Evolutionary conservation across 1,284 basidiomycete species (phyloP), one percentile per base, ranked within the genome.

Genomic region (Irpex sp.): DNA sequence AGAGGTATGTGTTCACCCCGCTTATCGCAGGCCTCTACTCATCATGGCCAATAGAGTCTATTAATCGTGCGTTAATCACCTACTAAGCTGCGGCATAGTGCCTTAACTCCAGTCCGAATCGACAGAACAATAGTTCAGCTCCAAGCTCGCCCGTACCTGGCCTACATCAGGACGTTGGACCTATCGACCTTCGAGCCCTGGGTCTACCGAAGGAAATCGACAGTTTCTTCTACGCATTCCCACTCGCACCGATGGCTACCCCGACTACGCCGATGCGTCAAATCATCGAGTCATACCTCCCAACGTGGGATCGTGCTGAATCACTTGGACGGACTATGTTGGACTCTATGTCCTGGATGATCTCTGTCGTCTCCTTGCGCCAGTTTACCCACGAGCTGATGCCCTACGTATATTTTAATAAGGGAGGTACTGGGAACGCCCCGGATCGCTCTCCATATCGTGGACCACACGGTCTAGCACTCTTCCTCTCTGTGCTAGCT

Each of bases 291-390:
- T 63, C 69, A 9, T 67, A 59, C 62, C 65, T 72, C 19, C 70
- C 67, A 7, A 57, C 62, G 9, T 59, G 60, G 48, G 57, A 59
- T 36, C 63, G 67, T 19, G 65, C 67, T 2, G 64, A 64, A 19
- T 34, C 26, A 19, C 65, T 68, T n/a, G 61, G 58, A 40, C 55
- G 83, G 58, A 81, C 76, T 0, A 83, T 84, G 67, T 71, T 83
- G 51, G 77, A 83, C 64, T 78, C 83, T 66, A 73, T 82, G 40
- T 81, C 83, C 6, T 85, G 84, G 84, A 81, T 84, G 79, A 83
- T 82, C 66, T 74, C 77, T 62, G 78, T 83, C 62, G 79, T 82
- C 47, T 78, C 81, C 48, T 77, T 79, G 11, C 77, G 77, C 61
- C 75, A 81, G 59, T 67, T 83, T 52, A 70, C 81, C 2, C 73